Conservation (phyloP, 225 moss, liverwort and hornwort species). For the Thuidium tamariscinum region DNA sequence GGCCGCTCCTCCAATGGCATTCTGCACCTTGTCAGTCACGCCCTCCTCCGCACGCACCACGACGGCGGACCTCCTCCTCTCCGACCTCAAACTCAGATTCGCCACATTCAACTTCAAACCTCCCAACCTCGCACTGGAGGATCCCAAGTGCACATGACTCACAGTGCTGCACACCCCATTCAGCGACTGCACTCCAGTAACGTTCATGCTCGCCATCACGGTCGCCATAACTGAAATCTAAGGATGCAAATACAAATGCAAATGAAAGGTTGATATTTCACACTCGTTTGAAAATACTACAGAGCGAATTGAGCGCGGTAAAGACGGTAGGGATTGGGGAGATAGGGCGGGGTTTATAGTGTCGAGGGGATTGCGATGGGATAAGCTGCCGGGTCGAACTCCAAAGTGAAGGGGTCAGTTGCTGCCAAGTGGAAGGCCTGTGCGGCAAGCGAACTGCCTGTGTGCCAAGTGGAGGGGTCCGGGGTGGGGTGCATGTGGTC, state of each 20-base stretch:
- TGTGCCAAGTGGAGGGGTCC: neutral
- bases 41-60: slow-evolving; percentile 37
- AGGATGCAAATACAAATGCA: no score
- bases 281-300: neutral
- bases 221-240: slow-evolving; percentile 2
- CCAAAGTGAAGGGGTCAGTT: neutral
- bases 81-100: neutral
- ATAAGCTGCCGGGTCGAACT: neutral
- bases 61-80: neutral
- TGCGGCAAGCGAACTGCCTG: neutral
- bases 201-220: slow-evolving; percentile 16
- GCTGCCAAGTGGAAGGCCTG: neutral
- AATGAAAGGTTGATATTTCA: neutral
- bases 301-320: neutral
- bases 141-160: slow-evolving; percentile 4
- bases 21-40: neutral
- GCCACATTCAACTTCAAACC: slow-evolving; percentile 13
- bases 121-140: slow-evolving; percentile 1
- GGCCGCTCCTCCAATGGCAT: slow-evolving; percentile 9
- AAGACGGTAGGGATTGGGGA: neutral
- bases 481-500: neutral
- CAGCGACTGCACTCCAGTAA: neutral
- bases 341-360: neutral
- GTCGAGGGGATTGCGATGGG: neutral
- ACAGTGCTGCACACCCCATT: neutral